Evolutionary conservation across 768 basidiomycete species (phyloP).

Genomic region (Kwoniella shandongensis): DNA sequence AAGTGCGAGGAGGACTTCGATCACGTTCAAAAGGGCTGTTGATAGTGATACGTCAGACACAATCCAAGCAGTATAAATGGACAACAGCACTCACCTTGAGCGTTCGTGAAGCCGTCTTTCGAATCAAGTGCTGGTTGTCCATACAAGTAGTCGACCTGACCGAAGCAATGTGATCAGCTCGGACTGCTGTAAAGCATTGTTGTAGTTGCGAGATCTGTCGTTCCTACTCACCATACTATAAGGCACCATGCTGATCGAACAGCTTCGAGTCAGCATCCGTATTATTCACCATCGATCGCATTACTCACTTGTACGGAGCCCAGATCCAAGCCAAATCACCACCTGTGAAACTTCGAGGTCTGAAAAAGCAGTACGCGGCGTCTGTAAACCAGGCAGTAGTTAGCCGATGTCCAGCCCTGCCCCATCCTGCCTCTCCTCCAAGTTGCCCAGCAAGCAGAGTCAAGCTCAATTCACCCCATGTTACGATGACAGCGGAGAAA

Average conservation of each 20-base stretch:
- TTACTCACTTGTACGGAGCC: conserved; percentile 66
- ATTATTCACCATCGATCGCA: too few relatives aligned
- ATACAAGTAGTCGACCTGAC: conserved; percentile 62
- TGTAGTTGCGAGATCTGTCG: not conserved
- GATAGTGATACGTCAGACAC: not conserved
- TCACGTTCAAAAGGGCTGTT: conserved; percentile 71
- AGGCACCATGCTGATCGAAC: conserved; percentile 31
- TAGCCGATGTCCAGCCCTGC: too few relatives aligned
- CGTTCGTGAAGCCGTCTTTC: conserved; percentile 77
- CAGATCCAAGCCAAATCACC: conserved; percentile 92
- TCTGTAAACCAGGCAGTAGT: conserved; percentile 19
- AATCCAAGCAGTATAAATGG: not conserved
- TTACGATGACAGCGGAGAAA: conserved; percentile 37
- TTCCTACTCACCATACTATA: conserved; percentile 16
- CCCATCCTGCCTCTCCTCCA: too few relatives aligned
- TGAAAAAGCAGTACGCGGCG: conserved; percentile 42
- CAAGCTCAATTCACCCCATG: conserved; percentile 48
- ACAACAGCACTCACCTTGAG: conserved; percentile 64
- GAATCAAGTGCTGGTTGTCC: conserved; percentile 66
- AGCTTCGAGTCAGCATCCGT: too few relatives aligned
- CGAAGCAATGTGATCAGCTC: too few relatives aligned
- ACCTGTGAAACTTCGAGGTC: conserved; percentile 80
- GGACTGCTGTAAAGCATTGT: not conserved
- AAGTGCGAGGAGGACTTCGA: conserved; percentile 75
- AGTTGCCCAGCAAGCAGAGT: too few relatives aligned